Conservation (phyloP, 352 stramenopile species). For the Phytophthora pisi region DNA sequence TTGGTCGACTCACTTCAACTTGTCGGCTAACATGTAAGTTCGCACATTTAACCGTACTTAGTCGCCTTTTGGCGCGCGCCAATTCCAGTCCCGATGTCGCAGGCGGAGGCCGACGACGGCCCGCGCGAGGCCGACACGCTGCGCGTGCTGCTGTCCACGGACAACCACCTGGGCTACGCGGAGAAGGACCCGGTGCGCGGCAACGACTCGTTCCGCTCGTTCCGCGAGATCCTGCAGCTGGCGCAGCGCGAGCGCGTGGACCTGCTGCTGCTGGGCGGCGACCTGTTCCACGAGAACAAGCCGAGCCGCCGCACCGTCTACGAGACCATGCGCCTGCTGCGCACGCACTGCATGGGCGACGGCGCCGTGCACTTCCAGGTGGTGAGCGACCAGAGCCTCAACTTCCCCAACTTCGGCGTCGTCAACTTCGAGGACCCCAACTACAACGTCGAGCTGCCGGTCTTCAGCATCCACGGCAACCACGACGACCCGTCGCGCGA, state of each 20-base stretch:
- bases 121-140: conserved; percentile 52
- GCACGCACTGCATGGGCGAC: conserved; percentile 95
- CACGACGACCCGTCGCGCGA: conserved; percentile 98
- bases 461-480: conserved; percentile 99
- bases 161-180: conserved; percentile 98
- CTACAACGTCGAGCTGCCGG: conserved; percentile 93
- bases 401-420: conserved; percentile 89
- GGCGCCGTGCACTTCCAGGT: conserved; percentile 85
- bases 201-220: conserved; percentile 92
- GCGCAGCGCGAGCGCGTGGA: conserved; percentile 82
- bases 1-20: background rate
- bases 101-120: conserved; percentile 4
- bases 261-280: conserved; percentile 94
- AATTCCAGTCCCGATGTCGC: conserved; percentile 22
- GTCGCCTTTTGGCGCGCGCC: background rate
- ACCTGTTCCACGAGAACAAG: conserved; percentile 99
- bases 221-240: conserved; percentile 88
- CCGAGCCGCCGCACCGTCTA: conserved; percentile 95
- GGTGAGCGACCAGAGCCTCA: conserved; percentile 90
- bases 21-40: background rate
- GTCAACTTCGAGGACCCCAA: conserved; percentile 99
- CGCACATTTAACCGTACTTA: too few relatives aligned
- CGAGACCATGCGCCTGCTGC: conserved; percentile 97
- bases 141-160: conserved; percentile 96
- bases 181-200: conserved; percentile 96